Percentiles rank a stretch among this genome's conserved stretches.
Conservation (phyloP, 2,329 filamentous ascomycete species). For the Nannizziopsis barbatae region DNA sequence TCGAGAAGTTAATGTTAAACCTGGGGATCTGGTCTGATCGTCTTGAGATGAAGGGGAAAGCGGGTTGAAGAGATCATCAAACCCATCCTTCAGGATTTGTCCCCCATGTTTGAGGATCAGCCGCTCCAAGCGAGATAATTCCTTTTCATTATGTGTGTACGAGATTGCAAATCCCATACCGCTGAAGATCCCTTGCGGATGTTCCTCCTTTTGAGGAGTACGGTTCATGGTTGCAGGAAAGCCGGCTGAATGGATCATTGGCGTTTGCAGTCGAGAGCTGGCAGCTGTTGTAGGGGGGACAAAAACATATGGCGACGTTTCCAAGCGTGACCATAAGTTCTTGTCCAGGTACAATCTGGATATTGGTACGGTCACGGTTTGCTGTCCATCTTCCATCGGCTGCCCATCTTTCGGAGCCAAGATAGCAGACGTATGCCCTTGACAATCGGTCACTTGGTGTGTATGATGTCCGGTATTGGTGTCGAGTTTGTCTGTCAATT, state of each 20-base stretch:
- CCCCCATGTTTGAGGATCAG: slow-evolving; percentile 64
- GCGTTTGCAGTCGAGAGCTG: slow-evolving; percentile 26
- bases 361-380: slow-evolving; percentile 34
- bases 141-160: slow-evolving; percentile 48
- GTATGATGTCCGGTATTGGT: slow-evolving; percentile 18
- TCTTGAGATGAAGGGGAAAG: slow-evolving; percentile 14
- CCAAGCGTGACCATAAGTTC: slow-evolving; percentile 37
- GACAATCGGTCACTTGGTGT: slow-evolving; percentile 32
- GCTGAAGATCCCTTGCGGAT: slow-evolving; percentile 48
- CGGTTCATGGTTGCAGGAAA: slow-evolving; percentile 32
- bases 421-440: slow-evolving; percentile 34
- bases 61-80: slow-evolving; percentile 64
- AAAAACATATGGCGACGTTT: slow-evolving; percentile 31
- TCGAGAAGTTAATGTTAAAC: slow-evolving; percentile 45
- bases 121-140: slow-evolving; percentile 47
- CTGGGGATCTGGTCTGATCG: not conserved
- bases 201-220: slow-evolving; percentile 33
- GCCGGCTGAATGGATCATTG: slow-evolving; percentile 31
- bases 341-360: slow-evolving; percentile 37
- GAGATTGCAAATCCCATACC: slow-evolving; percentile 85
- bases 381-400: slow-evolving; percentile 13
- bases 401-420: slow-evolving; percentile 29
- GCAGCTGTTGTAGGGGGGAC: slow-evolving; percentile 14
- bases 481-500: slow-evolving; percentile 29
- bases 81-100: slow-evolving; percentile 58